A percentile compares a stretch with the other conserved stretches of the same genome.
Evolutionary conservation across 129 eudicot genomes (phyloP).

Genomic region (Smallanthus sonchifolius): DNA sequence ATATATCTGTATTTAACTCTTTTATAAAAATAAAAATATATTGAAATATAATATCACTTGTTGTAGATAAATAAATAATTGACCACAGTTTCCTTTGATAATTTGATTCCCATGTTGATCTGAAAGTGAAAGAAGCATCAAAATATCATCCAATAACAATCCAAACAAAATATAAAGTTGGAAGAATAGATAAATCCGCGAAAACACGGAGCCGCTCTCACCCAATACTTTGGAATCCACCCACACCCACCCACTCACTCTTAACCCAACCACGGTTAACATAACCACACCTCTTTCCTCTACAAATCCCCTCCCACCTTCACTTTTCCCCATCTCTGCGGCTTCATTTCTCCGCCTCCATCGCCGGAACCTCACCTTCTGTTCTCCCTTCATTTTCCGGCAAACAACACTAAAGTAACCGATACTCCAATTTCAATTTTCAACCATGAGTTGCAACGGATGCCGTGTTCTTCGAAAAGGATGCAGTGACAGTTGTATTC

Average conservation of each 20-base stretch:
- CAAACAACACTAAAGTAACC: background rate
- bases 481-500: constrained; percentile 72
- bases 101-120: background rate
- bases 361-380: background rate
- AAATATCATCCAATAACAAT: background rate
- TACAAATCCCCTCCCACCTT: constrained; percentile 15
- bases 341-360: constrained; percentile 38
- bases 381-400: background rate
- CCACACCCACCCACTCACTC: constrained; percentile 16
- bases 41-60: background rate
- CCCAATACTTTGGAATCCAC: constrained; percentile 84
- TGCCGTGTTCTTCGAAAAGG: constrained; percentile 91
- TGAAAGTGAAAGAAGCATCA: constrained; percentile 25
- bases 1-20: background rate
- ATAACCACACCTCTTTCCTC: constrained; percentile 5
- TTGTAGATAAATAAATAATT: background rate
- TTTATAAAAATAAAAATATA: background rate
- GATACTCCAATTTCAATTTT: no score
- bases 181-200: constrained; percentile 55
- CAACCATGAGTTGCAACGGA: constrained; percentile 87
- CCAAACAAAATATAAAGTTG: background rate
- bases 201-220: constrained; percentile 88
- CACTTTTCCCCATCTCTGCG: constrained; percentile 7
- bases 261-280: constrained; percentile 34
- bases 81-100: background rate